These are phyloP conservation scores for Isabelozyma heimii DNA, from an alignment of 805 yeast species.

Conservation along the genomic window DNA sequence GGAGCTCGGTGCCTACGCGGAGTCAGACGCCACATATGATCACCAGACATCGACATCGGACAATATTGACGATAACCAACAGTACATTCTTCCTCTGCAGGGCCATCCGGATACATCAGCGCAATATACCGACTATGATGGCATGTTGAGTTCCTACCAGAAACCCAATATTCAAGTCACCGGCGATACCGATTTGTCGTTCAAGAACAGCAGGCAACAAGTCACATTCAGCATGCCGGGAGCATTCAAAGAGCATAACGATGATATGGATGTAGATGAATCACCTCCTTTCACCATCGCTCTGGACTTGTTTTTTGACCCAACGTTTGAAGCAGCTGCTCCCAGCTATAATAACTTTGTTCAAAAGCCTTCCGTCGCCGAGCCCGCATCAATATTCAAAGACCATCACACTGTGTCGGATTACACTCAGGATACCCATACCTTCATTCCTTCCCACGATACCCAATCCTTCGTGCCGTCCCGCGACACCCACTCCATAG, in stretches of 20 bases:
- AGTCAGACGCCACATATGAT: neutral
- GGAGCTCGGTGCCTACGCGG: neutral
- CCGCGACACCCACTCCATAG: neutral
- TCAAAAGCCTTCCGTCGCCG: neutral
- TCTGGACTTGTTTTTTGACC: constrained; percentile 25
- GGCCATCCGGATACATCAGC: neutral
- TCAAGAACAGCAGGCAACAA: neutral
- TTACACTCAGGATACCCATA: neutral
- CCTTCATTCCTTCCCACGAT: constrained; percentile 1
- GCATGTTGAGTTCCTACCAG: neutral
- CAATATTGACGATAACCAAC: neutral
- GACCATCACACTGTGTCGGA: constrained; percentile 2
- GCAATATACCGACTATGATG: neutral
- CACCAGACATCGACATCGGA: neutral
- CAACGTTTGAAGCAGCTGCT: constrained; percentile 2
- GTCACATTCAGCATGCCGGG: constrained; percentile 24
- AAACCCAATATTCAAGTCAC: neutral
- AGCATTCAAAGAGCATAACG: constrained; percentile 16
- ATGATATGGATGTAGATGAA: constrained; percentile 35
- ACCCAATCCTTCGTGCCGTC: constrained; percentile 5
- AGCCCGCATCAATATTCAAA: constrained; percentile 2
- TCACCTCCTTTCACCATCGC: constrained; percentile 37
- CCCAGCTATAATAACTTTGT: neutral
- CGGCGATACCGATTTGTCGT: neutral
- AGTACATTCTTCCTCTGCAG: neutral